Base-by-base conservation (phyloP, 2,329 filamentous ascomycete species). In the Cladophialophora chaetospira region DNA sequence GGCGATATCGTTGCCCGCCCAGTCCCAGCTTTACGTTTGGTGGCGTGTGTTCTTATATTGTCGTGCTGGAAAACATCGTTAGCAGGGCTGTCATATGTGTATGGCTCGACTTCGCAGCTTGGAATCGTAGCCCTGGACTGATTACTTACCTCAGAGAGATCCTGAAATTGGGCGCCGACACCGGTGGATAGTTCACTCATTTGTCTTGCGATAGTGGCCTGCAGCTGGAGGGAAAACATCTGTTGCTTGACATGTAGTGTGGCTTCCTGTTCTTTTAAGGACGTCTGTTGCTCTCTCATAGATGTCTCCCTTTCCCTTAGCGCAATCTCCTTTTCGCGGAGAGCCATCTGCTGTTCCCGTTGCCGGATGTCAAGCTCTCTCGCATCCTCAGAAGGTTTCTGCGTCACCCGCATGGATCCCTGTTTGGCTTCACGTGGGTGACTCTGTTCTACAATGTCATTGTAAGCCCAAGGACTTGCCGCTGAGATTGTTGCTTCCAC, bases 281-380 rank as follows among this genome's bases (percentile, higher is more conserved):
- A 55, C 5, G 61, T 57, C 38, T 63, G 57, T 53, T 58, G 58
- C 43, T 63, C 60, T 17, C 63, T 31, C 28, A 65, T 21, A n/a
- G 56, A 44, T 15, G 56, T 55, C 43, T 62, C 62, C n/a, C 55
- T 53, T 44, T 66, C 64, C 10, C 58, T 48, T 5, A 65, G 15
- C 15, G 49, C 46, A n/a, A 63, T 25, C 23, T 63, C 61, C 35
- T 60, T 62, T 33, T 63, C 64, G 6, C 64, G 57, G 21, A 56
- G 50, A 9, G 42, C 42, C 21, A 63, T 42, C 11, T 61, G 58
- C 17, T 62, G 55, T 28, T 65, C 64, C 40, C 61, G 57, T 28
- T 51, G 53, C 3, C 46, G 54, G 28, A 56, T 38, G 21, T 60
- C 62, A 23, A 55, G 47, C 25, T 59, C 58, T 42, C 51, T 46